These are phyloP conservation scores for Aureobasidium leucospermi DNA, from an alignment of 2,329 filamentous ascomycete genomes.

Conservation along the genomic window DNA sequence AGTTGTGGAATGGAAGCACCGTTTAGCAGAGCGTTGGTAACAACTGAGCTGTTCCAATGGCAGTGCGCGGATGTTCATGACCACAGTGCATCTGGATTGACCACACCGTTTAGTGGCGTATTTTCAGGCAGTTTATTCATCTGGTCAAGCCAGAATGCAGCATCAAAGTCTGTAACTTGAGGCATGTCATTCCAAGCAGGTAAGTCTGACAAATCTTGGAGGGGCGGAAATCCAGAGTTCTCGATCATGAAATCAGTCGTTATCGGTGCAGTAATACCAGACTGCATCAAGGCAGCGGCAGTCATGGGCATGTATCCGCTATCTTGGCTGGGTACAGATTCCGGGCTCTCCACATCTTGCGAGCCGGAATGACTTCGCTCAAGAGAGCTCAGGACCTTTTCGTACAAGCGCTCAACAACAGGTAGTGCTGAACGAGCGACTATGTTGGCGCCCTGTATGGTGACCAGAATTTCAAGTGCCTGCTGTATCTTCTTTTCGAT, in stretches of 20 bases:
- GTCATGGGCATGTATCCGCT: neutral
- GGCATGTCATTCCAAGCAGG: neutral
- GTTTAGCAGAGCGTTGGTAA: neutral
- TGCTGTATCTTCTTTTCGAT: neutral
- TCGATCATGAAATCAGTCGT: neutral
- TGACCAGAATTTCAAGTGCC: neutral
- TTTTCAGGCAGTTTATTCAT: neutral
- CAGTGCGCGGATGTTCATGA: neutral
- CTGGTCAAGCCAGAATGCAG: neutral
- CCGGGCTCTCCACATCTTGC: too few relatives aligned
- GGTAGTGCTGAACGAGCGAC: neutral
- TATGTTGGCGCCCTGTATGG: neutral
- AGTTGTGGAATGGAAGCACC: too few relatives aligned
- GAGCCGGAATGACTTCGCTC: neutral
- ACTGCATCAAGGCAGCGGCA: neutral
- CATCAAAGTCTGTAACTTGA: neutral
- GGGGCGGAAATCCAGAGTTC: neutral
- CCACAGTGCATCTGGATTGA: neutral
- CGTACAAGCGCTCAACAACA: neutral
- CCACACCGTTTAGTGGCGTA: neutral
- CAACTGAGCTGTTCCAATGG: neutral
- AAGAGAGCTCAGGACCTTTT: neutral
- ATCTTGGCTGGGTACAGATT: neutral
- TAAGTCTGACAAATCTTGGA: neutral
- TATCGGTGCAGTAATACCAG: neutral